Evolutionary conservation across 495 filamentous ascomycete species (phyloP), one percentile per base, ranked within the genome.

Genomic region (Rusavskia elegans): DNA sequence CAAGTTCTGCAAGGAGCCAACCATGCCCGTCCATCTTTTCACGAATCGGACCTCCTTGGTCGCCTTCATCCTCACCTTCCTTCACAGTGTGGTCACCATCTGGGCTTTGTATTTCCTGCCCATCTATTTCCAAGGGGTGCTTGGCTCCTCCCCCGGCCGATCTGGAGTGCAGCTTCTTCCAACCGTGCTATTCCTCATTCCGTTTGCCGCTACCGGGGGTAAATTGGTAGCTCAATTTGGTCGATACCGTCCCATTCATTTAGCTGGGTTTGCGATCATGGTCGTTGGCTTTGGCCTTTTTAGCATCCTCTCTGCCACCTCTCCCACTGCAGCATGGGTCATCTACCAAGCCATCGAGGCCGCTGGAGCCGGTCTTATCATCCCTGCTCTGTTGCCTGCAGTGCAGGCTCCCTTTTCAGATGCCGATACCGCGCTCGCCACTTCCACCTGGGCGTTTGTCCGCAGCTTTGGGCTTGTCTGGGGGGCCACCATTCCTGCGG

Each of bases 401-500:
- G 56, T 70, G 6, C 70, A 68, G 27, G 71, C 66, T 0, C 51
- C 51, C 2, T 41, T 71, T 2, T 46, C 59, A 0, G 69, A 73
- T 32, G 37, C 55, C 1, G 67, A 78, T 45, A 51, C 56, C 2
- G 75, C 70, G 0, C 53, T 58, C 3, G 64, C 68, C 3, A 76
- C 71, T 0, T 66, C 53, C 0, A 66, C 66, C 0, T 80, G 65
- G 64, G 54, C 59, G 0, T 78, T 78, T 37, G 30, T 76, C 5
- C 67, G 75, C 7, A 64, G 54, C 39, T 69, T 77, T 23, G 76
- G 74, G 0, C 48, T 51, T 38, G 65, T 77, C 25, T 77, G 73
- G 74, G 75, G 72, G 2, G 66, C 74, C 0, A 57, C 73, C 1
- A 65, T 80, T 35, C 70, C 77, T 6, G 61, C 67, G 0, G 66